These are phyloP conservation scores for Aspergillus ustus DNA, from an alignment of 2,329 filamentous ascomycete species.

Conservation along the genomic window DNA sequence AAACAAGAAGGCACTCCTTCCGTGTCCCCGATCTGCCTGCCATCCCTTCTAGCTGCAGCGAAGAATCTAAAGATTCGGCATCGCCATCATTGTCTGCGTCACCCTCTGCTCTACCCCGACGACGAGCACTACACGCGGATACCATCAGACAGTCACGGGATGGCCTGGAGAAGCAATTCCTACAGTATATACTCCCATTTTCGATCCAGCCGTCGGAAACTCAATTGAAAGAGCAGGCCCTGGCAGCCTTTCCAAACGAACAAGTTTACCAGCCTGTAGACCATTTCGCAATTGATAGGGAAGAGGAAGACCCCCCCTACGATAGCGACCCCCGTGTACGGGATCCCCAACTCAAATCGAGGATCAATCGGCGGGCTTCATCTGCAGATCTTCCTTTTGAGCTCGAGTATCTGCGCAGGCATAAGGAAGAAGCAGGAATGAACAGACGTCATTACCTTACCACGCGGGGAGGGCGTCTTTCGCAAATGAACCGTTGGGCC, in stretches of 20 bases:
- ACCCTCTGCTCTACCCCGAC: slow-evolving; percentile 27
- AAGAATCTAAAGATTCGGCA: slow-evolving; percentile 48
- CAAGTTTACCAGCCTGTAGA: slow-evolving; percentile 51
- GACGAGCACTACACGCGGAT: slow-evolving; percentile 41
- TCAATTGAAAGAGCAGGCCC: slow-evolving; percentile 70
- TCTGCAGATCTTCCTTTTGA: slow-evolving; percentile 67
- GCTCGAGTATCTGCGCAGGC: slow-evolving; percentile 78
- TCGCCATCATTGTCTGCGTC: slow-evolving; percentile 52
- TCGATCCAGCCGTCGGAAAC: slow-evolving; percentile 80
- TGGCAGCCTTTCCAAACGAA: slow-evolving; percentile 56
- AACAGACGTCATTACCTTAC: slow-evolving; percentile 39
- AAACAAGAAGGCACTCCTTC: slow-evolving; percentile 59
- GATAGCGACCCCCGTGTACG: slow-evolving; percentile 28
- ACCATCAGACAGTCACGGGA: slow-evolving; percentile 40
- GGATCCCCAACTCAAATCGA: not conserved
- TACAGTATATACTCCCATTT: slow-evolving; percentile 76
- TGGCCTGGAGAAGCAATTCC: slow-evolving; percentile 76
- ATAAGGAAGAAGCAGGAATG: slow-evolving; percentile 68
- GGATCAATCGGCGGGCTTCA: slow-evolving; percentile 46
- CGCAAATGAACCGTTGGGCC: slow-evolving; percentile 30
- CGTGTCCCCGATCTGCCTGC: slow-evolving; percentile 64
- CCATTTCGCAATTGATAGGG: slow-evolving; percentile 51
- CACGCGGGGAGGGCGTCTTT: slow-evolving; percentile 37
- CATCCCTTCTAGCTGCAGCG: slow-evolving; percentile 65
- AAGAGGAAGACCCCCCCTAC: slow-evolving; percentile 42